phyloP scores from a whole-genome alignment of 257 asterid genomes.

The Solanum tarijense region DNA sequence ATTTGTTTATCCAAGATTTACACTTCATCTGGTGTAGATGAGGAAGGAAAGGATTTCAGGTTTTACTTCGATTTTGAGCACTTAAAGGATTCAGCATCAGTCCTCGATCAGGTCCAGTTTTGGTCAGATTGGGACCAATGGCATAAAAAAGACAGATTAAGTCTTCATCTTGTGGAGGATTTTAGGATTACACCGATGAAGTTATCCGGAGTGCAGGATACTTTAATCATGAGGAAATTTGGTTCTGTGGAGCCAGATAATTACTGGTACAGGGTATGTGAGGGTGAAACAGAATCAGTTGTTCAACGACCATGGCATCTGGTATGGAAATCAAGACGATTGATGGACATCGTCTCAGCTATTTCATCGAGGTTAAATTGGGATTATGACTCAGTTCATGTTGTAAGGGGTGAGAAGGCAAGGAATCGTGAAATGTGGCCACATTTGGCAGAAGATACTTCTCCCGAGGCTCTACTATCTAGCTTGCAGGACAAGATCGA shows the following conservation, averaged over 20 bases:
- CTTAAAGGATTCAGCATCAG: conserved; percentile 56
- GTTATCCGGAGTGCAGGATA: conserved; percentile 40
- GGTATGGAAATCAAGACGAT: conserved; percentile 54
- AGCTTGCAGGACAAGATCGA: conserved; percentile 34
- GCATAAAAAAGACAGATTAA: conserved; percentile 40
- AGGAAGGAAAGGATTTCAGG: conserved; percentile 83
- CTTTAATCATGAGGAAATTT: conserved; percentile 61
- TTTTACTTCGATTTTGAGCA: conserved; percentile 77
- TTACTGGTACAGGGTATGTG: conserved; percentile 76
- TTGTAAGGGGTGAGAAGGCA: conserved; percentile 68
- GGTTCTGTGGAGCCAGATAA: conserved; percentile 68
- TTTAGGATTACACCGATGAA: conserved; percentile 52
- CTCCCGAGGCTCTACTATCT: conserved; percentile 42
- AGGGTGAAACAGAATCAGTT: conserved; percentile 50
- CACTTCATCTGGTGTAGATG: conserved; percentile 55
- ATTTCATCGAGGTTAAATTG: conserved; percentile 50
- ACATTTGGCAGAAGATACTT: conserved; percentile 54
- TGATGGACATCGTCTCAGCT: conserved; percentile 53
- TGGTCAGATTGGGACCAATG: conserved; percentile 61
- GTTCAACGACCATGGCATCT: conserved; percentile 68
- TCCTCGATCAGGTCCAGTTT: conserved; percentile 56
- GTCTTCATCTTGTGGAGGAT: conserved; percentile 67
- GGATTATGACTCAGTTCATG: conserved; percentile 72
- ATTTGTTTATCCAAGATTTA: conserved; percentile 63
- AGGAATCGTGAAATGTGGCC: conserved; percentile 52